These are phyloP conservation scores for Allium sativum DNA, from an alignment of 106 monocot species.

Conservation along the genomic window DNA sequence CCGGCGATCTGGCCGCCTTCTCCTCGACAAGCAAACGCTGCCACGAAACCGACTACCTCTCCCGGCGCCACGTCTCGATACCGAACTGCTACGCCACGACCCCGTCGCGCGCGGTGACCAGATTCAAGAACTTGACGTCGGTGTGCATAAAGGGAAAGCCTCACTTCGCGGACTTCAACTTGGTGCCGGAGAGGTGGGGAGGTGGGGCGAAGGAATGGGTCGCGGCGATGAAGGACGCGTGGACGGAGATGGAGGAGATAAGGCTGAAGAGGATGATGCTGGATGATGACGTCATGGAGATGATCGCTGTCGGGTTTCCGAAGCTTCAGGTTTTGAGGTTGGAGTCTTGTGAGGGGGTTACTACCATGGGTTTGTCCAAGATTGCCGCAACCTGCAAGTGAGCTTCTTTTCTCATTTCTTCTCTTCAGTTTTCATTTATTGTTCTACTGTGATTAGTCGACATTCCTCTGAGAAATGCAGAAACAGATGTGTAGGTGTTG, in stretches of 20 bases:
- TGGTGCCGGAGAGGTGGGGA: constrained; percentile 69
- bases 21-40: constrained; percentile 38
- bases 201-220: constrained; percentile 54
- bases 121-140: constrained; percentile 37
- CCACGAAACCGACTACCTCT: constrained; percentile 34
- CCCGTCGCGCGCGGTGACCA: constrained; percentile 25
- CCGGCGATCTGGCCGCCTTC: constrained; percentile 20
- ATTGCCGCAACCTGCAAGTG: constrained; percentile 67
- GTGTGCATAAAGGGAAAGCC: constrained; percentile 78
- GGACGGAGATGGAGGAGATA: constrained; percentile 67
- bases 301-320: constrained; percentile 43
- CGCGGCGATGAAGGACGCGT: constrained; percentile 41
- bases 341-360: constrained; percentile 65
- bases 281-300: constrained; percentile 58
- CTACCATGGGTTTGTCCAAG: constrained; percentile 53
- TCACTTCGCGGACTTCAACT: constrained; percentile 82
- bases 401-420: too few relatives aligned
- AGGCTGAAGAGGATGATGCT: constrained; percentile 79
- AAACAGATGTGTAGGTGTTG: too few relatives aligned
- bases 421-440: too few relatives aligned
- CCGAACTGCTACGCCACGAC: constrained; percentile 72
- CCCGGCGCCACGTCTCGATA: constrained; percentile 40
- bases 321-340: constrained; percentile 38
- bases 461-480: too few relatives aligned
- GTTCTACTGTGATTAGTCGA: too few relatives aligned